Evolutionary conservation across 2,329 filamentous ascomycete genomes (phyloP), one percentile per base, ranked within the genome.

Genomic region (Apiospora pterosperma): DNA sequence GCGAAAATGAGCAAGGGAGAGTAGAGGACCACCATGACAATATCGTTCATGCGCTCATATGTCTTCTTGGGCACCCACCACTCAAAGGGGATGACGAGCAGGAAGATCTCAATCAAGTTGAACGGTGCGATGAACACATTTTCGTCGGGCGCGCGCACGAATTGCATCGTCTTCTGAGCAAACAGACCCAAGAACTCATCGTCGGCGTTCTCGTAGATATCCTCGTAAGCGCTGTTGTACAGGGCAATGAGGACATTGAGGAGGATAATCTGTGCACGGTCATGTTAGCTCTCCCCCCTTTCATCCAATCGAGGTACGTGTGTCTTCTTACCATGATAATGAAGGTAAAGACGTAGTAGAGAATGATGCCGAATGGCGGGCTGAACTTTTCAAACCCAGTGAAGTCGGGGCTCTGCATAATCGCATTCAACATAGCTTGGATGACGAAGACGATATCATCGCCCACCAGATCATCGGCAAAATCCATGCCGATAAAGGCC

Each of bases 271-370:
- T 84, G 39, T 1, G 36, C 55, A 36, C 31, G 36, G 19, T n/a
- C 12, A 36, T 12, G 19, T 59, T 36, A 59, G 55, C 21, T 25
- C 23, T 28, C 12, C 42, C 12, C 42, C 4, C 1, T 28, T 48
- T 28, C 42, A 11, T 42, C 41, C 41, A 4, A 48, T 48, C 2
- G 14, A 8, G 21, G 12, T 7, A 28, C 12, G 5, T 48, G 23
- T 1, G 3, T 65, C 81, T 70, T 65, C 81, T 70, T 71, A 96
- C 94, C 91, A 97, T 97, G 73, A 99, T 92, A 42, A 98, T 90
- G 74, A 99, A 99, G 21, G 95, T 97, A 78, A 97, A 99, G 75
- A 96, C 87, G 81, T 99, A 99, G 81, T 99, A 99, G 11, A 99
- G 89, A 36, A 97, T 92, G 61, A 97, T 86, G 10, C 96, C 96